Evolutionary conservation across 352 stramenopile genomes (phyloP), one percentile per base, ranked within the genome.

Genomic region (Globisporangium takayamanum): DNA sequence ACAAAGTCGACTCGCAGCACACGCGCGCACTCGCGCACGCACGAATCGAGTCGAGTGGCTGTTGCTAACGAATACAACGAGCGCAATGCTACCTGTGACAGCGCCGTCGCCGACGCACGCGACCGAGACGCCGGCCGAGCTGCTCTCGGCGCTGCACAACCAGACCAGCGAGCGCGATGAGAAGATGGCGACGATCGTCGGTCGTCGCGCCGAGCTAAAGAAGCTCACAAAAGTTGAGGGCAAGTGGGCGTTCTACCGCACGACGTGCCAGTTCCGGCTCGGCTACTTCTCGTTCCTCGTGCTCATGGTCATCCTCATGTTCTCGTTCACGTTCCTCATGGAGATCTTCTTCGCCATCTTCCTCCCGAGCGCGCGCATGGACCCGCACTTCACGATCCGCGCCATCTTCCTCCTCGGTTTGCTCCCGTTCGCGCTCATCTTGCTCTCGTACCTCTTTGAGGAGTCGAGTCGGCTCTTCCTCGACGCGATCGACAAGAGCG

Each of bases 301-400:
- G 65, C 79, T 92, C 60, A 89, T 95, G 78, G 85, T 87, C 63
- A 91, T 95, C 63, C 74, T 95, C 70, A 93, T 94, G 74, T 95
- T 95, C 64, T 92, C 81, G 44, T 89, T 95, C 69, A 88, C 81
- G 63, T 79, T 92, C 59, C 67, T 95, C 50, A 95, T 95, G 86
- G 84, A 93, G 65, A 91, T 94, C 45, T 94, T 95, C 78, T 95
- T 95, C 64, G 77, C 86, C n/a, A 92, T 94, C 59, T 95, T 94
- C 62, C 58, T 95, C 48, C 86, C 84, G 22, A 92, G 78, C 47
- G 84, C 86, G 28, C 80, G 79, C 5, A 72, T 69, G 52, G 84
- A 88, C 57, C 70, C 80, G 37, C 69, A 89, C 55, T 95, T 89
- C 55, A 87, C 75, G 28, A 50, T 90, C 30, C 85, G 85, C 33